These are phyloP conservation scores for Protomyces lactucae-debilis DNA, from an alignment of 1,139 yeast genomes.

Conservation along the genomic window DNA sequence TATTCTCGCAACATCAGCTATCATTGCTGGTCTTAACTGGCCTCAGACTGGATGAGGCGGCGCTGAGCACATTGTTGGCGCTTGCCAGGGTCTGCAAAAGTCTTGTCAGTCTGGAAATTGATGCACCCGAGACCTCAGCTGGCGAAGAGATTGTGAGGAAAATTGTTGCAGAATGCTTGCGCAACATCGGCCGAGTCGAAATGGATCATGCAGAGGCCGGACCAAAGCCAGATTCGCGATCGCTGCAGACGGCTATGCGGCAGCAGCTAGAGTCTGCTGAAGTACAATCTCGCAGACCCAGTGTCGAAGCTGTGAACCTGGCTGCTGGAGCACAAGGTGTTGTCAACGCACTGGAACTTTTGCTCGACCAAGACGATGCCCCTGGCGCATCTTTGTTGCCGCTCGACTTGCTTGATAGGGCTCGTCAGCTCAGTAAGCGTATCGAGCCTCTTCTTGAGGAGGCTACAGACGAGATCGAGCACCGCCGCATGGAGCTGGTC, in stretches of 20 bases:
- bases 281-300: background rate
- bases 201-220: background rate
- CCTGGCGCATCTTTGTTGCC: slow-evolving; percentile 8
- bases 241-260: background rate
- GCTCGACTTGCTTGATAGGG: slow-evolving; percentile 10
- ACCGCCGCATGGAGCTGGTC: slow-evolving; percentile 7
- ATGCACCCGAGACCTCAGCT: background rate
- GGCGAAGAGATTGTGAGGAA: slow-evolving; percentile 5
- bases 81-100: slow-evolving; percentile 14
- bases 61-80: slow-evolving; percentile 15
- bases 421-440: slow-evolving; percentile 12
- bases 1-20: slow-evolving; percentile 2
- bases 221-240: background rate
- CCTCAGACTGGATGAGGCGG: background rate
- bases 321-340: slow-evolving; percentile 15
- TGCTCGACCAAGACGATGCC: slow-evolving; percentile 4
- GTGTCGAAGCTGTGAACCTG: slow-evolving; percentile 5
- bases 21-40: slow-evolving; percentile 4
- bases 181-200: slow-evolving; percentile 11
- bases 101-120: slow-evolving; percentile 14
- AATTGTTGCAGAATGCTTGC: slow-evolving; percentile 15
- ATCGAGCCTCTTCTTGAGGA: slow-evolving; percentile 20
- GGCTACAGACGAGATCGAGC: slow-evolving; percentile 5
- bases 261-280: background rate
- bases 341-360: slow-evolving; percentile 17